A percentile compares a stretch with the other conserved stretches of the same genome.
These are phyloP conservation scores for Aspergillus kassunensis DNA, from an alignment of 495 filamentous ascomycete genomes.

Conservation along the genomic window DNA sequence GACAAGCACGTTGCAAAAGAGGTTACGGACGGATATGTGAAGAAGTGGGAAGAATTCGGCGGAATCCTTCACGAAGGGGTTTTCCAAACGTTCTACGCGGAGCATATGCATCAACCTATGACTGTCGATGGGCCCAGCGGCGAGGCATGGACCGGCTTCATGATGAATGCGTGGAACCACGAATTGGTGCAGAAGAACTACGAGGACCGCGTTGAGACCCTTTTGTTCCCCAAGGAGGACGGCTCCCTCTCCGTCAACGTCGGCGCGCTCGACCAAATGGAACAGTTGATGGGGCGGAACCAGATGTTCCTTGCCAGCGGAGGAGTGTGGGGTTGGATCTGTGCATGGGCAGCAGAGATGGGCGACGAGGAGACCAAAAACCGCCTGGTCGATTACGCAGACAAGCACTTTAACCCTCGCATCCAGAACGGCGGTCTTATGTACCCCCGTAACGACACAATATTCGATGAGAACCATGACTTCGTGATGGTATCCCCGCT, in stretches of 20 bases:
- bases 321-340: conserved; percentile 1
- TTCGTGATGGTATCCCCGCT: not conserved
- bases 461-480: not conserved
- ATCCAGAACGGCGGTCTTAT: conserved; percentile 3
- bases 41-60: not conserved
- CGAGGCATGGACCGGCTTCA: not conserved
- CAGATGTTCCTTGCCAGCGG: not conserved
- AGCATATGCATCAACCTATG: not conserved
- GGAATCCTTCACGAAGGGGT: not conserved
- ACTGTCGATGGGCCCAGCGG: not conserved
- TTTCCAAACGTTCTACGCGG: conserved; percentile 5
- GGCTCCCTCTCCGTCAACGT: not conserved
- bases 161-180: conserved; percentile 8
- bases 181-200: not conserved
- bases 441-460: not conserved
- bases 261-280: not conserved
- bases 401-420: not conserved
- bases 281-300: not conserved
- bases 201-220: not conserved
- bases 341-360: conserved; percentile 2
- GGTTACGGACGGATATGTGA: conserved; percentile 1
- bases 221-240: not conserved
- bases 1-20: not conserved
- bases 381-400: not conserved
- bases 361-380: not conserved